A percentile compares a stretch with the other conserved stretches of the same genome.
These are phyloP conservation scores for Candida manassasensis DNA, from an alignment of 805 yeast species.

Conservation along the genomic window DNA sequence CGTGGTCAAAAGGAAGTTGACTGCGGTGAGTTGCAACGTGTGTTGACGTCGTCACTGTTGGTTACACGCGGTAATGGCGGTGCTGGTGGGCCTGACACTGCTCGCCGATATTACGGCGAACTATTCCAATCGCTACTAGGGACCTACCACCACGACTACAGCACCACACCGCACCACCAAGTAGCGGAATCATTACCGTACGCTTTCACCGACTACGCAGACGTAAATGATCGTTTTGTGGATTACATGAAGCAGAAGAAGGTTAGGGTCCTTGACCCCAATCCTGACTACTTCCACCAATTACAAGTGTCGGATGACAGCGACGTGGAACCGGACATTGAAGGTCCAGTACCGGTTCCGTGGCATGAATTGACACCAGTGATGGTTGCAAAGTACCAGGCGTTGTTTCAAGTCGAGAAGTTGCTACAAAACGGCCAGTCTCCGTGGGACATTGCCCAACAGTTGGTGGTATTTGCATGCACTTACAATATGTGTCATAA, in stretches of 20 bases:
- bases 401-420: slow-evolving; percentile 14
- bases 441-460: slow-evolving; percentile 19
- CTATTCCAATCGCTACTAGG: background rate
- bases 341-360: slow-evolving; percentile 4
- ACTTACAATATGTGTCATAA: background rate
- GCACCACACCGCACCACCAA: background rate
- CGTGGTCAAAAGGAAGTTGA: background rate
- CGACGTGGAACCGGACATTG: slow-evolving; percentile 15
- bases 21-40: background rate
- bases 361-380: slow-evolving; percentile 5
- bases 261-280: slow-evolving; percentile 6
- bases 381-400: slow-evolving; percentile 11
- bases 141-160: background rate
- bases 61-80: slow-evolving; percentile 8
- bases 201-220: background rate
- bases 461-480: slow-evolving; percentile 18
- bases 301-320: slow-evolving; percentile 29
- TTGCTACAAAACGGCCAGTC: slow-evolving; percentile 27
- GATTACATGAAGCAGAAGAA: slow-evolving; percentile 3
- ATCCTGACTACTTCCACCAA: slow-evolving; percentile 16
- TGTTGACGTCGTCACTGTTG: background rate
- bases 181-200: background rate
- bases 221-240: background rate
- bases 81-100: background rate
- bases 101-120: background rate